Percentiles rank a stretch among this genome's conserved stretches.
Conservation (phyloP, 225 moss, liverwort and hornwort genomes). For the Marchantia paleacea region DNA sequence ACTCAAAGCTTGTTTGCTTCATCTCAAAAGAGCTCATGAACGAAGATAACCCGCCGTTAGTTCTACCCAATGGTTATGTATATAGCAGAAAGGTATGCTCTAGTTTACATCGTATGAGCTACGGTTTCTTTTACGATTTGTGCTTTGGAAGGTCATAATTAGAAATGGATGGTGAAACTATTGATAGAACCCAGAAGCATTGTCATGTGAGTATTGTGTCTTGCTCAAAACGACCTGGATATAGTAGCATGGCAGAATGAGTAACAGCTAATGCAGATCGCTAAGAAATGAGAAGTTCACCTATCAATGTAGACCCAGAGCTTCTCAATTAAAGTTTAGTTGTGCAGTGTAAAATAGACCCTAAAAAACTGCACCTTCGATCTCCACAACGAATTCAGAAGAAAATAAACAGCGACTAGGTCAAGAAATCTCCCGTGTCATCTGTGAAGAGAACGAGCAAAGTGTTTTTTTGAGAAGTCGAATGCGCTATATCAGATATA, state of each 20-base stretch:
- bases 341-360: too few relatives aligned
- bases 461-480: too few relatives aligned
- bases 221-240: not conserved
- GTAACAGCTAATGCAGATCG: not conserved
- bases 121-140: not conserved
- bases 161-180: not conserved
- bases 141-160: not conserved
- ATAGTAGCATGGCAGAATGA: not conserved
- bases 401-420: too few relatives aligned
- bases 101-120: not conserved
- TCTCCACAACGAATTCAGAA: too few relatives aligned
- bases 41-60: slow-evolving; percentile 96
- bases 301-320: not conserved
- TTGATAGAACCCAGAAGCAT: not conserved
- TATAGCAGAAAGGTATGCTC: slow-evolving; percentile 85
- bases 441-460: too few relatives aligned
- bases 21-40: slow-evolving; percentile 99
- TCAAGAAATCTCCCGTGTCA: too few relatives aligned
- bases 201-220: slow-evolving; percentile 2
- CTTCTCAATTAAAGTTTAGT: not conserved
- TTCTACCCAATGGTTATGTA: slow-evolving; percentile 94
- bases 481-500: too few relatives aligned
- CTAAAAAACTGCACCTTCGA: too few relatives aligned
- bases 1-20: slow-evolving; percentile 94
- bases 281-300: not conserved